Evolutionary conservation across 768 basidiomycete genomes (phyloP), one percentile per base, ranked within the genome.

Genomic region (Pulveroboletus sp.): DNA sequence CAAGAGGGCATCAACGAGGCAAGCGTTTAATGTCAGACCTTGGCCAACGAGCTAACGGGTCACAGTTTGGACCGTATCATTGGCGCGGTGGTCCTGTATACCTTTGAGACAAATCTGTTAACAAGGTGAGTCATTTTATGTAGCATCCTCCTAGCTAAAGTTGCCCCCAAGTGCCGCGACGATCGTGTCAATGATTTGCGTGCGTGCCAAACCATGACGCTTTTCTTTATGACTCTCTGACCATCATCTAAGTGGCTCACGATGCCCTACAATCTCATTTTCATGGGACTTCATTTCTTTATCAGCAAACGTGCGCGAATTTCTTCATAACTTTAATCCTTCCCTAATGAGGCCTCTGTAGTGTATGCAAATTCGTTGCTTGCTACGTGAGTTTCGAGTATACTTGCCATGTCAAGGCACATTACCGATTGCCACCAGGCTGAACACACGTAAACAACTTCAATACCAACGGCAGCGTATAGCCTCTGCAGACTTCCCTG

Each of bases 351-450:
- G 11, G 5, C 26, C 2, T 36, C 36, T 32, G 13, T 17, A 78
- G 76, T 77, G 42, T 79, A 79, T 39, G 76, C 78, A 1, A 79
- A 76, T 49, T 79, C 77, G 3, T 59, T 79, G 13, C 68, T 79
- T 11, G 77, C 76, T 1, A 77, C 77, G 61, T 62, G 37, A 43
- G 62, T 54, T 17, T 45, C 17, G 15, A 26, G 31, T 24, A 2
- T 32, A 8, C n/a, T 33, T 21, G 1, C 35, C 37, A 9, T 37
- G 24, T 50, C 14, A 17, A 21, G 27, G 10, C 18, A 31, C 8
- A 5, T 47, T 5, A 45, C 21, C 7, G 37, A 41, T 43, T 21
- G 2, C 1, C 32, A 42, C 26, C 39, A 74, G 73, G n/a, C 53
- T 74, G 42, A 74, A 74, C 45, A 62, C 71, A 9, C 69, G 73